Evolutionary conservation across 352 stramenopile genomes (phyloP).

Genomic region (Pythium phragmitis): DNA sequence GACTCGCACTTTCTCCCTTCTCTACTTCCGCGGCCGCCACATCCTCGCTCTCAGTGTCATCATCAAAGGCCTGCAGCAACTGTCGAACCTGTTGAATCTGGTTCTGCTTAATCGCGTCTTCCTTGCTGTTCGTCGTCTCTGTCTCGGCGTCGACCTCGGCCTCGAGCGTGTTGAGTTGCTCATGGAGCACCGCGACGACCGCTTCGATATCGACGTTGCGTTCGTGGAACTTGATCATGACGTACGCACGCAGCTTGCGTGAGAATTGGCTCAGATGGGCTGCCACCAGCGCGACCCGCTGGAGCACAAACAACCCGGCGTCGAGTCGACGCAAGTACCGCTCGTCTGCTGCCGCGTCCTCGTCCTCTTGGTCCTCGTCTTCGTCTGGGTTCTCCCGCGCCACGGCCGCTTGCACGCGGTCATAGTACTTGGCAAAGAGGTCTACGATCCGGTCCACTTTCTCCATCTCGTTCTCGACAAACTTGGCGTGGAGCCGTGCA

Average conservation of each 20-base stretch:
- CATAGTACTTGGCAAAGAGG: constrained; percentile 73
- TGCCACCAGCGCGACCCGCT: constrained; percentile 62
- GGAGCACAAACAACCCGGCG: constrained; percentile 74
- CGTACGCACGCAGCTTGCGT: constrained; percentile 59
- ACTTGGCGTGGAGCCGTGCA: constrained; percentile 77
- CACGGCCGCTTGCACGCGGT: constrained; percentile 36
- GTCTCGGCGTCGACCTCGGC: constrained; percentile 15
- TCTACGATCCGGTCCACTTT: constrained; percentile 81
- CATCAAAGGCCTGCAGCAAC: constrained; percentile 40
- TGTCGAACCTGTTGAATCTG: constrained; percentile 40
- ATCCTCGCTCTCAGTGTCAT: constrained; percentile 4
- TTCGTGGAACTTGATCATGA: constrained; percentile 78
- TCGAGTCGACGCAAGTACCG: constrained; percentile 66
- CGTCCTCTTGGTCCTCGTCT: constrained; percentile 27
- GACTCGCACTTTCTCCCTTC: neutral
- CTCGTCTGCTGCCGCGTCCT: constrained; percentile 37
- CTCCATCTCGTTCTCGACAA: constrained; percentile 80
- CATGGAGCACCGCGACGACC: constrained; percentile 43
- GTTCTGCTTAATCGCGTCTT: constrained; percentile 29
- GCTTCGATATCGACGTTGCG: constrained; percentile 54
- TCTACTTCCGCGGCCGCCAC: neutral
- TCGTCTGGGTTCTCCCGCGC: constrained; percentile 29
- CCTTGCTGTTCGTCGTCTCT: neutral
- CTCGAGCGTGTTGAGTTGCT: constrained; percentile 64
- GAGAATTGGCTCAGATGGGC: constrained; percentile 67